These are phyloP conservation scores for Ambispora gerdemannii DNA, from an alignment of 192 early-diverging fungal genomes.

Conservation along the genomic window DNA sequence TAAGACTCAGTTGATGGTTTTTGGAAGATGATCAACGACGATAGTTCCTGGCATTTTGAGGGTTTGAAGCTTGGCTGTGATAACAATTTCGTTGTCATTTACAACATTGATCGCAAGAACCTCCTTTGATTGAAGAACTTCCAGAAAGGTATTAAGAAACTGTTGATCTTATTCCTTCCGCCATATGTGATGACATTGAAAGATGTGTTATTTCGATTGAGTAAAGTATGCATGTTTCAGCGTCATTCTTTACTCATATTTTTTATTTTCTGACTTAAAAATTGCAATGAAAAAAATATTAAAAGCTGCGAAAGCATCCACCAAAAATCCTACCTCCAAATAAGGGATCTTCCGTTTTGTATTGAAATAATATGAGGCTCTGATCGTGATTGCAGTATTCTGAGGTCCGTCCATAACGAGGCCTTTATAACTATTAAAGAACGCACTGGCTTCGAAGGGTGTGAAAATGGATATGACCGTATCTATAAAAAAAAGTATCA, in stretches of 20 bases:
- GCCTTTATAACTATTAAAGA: not conserved
- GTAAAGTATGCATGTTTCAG: not conserved
- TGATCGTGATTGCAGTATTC: not conserved
- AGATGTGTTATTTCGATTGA: not conserved
- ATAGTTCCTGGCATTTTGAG: not conserved
- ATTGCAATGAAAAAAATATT: conserved; percentile 11
- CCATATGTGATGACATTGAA: not conserved
- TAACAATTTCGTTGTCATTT: not conserved
- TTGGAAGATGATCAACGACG: not conserved
- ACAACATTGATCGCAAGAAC: not conserved
- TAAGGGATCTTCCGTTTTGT: not conserved
- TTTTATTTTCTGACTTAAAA: not conserved
- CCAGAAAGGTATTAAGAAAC: not conserved
- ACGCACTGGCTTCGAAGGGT: too few relatives aligned
- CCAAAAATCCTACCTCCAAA: conserved; percentile 10
- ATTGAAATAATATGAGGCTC: not conserved
- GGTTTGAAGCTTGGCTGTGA: not conserved
- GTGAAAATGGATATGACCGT: too few relatives aligned
- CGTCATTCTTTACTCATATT: not conserved
- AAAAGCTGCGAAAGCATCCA: conserved; percentile 1
- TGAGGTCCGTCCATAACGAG: conserved; percentile 1
- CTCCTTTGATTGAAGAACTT: not conserved
- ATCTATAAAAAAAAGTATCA: too few relatives aligned
- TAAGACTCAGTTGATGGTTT: not conserved
- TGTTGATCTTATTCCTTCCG: not conserved